Percentiles rank a stretch among this genome's conserved stretches.
Conservation (phyloP, 352 stramenopile species). For the Thalassiosira mediterranea region DNA sequence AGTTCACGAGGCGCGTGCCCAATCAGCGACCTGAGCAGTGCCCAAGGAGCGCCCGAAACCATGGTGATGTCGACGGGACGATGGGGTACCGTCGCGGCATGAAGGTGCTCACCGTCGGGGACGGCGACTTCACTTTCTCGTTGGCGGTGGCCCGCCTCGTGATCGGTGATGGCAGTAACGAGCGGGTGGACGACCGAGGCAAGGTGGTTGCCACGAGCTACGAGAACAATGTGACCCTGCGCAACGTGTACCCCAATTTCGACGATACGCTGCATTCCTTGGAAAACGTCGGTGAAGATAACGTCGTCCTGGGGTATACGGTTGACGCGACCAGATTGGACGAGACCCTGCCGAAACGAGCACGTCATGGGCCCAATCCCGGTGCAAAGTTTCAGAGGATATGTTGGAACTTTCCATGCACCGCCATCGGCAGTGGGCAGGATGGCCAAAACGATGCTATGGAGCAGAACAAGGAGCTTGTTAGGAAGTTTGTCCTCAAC, state of each 20-base stretch:
- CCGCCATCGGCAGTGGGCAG: conserved; percentile 88
- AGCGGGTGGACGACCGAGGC: conserved; percentile 36
- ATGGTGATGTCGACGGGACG: conserved; percentile 26
- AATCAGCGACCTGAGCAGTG: conserved; percentile 81
- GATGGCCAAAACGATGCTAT: conserved; percentile 97
- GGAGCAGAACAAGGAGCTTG: conserved; percentile 92
- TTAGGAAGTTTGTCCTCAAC: conserved; percentile 89
- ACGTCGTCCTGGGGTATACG: conserved; percentile 85
- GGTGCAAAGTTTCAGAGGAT: conserved; percentile 89
- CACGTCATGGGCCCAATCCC: neutral
- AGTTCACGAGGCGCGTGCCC: conserved; percentile 61
- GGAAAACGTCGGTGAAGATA: conserved; percentile 8
- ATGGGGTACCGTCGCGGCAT: conserved; percentile 56
- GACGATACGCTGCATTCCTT: conserved; percentile 85
- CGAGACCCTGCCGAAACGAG: conserved; percentile 78
- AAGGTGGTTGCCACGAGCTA: conserved; percentile 91
- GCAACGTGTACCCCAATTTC: conserved; percentile 90
- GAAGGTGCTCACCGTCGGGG: conserved; percentile 90
- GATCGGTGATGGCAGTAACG: conserved; percentile 3
- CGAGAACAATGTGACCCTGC: conserved; percentile 87
- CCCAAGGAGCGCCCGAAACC: conserved; percentile 33
- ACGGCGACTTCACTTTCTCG: conserved; percentile 96
- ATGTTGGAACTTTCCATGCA: conserved; percentile 96
- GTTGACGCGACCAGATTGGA: conserved; percentile 90
- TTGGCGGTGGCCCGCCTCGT: conserved; percentile 86